Base-by-base conservation (phyloP, 495 filamentous ascomycete genomes). In the Neurospora hispaniola region DNA sequence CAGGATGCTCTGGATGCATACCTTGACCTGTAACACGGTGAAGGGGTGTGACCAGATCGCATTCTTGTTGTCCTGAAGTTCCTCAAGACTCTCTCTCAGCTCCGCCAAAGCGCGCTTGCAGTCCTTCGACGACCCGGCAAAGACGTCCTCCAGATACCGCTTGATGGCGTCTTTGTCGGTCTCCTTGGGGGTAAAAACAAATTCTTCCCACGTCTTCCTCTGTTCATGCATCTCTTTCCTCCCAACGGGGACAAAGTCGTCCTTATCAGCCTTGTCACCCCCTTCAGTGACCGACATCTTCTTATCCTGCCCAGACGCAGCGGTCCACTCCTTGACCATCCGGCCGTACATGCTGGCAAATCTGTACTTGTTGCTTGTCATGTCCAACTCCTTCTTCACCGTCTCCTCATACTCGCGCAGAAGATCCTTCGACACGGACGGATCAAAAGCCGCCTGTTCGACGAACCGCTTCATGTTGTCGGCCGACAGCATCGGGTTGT, bases 271-370 rank as follows among this genome's bases (percentile, higher is more conserved):
- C 54, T 18, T 31, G 4, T 66, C 27, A 66, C 27, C 20, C 5
- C 48, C 20, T 59, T 59, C 38, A 27, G 70, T 80, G 66, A 18
- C 84, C 9, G 41, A 69, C 43, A 69, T 71, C 27, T 69, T 71
- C 8, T 75, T 70, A 6, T 74, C 27, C 54, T 70, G 76, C 59
- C 80, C 68, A 3, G 71, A 42, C 38, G 76, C 74, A 62, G 91
- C 8, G 10, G 23, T 79, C 89, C 90, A 91, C 75, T 92, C 88
- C 0, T 83, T 88, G 12, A 91, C 85, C 71, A 93, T 77, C 35
- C 81, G 79, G 68, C 86, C 88, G 76, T 90, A 91, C 39, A 92
- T 83, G n/a, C 83, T 79, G 5, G 88, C 89, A 72, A 90, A 89
- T 39, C 88, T 81, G 71, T 88, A 85, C 73, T 86, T 87, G 70